Conservation (phyloP, 108 stramenopile genomes). For the Nitzschia sp. region DNA sequence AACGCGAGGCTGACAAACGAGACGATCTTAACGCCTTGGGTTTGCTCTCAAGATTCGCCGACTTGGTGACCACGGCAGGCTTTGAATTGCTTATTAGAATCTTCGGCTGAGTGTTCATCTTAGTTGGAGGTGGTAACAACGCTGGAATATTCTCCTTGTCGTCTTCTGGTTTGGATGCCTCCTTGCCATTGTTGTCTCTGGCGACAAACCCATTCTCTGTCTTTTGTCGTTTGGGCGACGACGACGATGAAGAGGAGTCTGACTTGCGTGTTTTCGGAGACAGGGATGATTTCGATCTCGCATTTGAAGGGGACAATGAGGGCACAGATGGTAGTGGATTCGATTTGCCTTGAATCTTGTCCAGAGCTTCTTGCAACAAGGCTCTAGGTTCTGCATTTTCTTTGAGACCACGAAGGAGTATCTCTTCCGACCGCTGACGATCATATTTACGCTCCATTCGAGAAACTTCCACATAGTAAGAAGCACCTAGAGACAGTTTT, state of each 20-base stretch:
- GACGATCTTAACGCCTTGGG: background rate
- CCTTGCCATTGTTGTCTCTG: background rate
- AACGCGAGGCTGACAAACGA: constrained; percentile 1
- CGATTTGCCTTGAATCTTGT: background rate
- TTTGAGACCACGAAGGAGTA: constrained; percentile 37
- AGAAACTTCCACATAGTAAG: constrained; percentile 41
- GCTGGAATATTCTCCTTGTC: too few species aligned
- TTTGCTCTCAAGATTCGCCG: background rate
- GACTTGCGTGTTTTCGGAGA: constrained; percentile 13
- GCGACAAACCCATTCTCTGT: constrained; percentile 7
- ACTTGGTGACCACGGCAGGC: background rate
- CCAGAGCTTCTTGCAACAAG: constrained; percentile 25
- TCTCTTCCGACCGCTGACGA: constrained; percentile 6
- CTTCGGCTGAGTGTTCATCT: background rate
- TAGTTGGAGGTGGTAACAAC: background rate
- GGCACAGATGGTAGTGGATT: background rate
- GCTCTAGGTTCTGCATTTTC: constrained; percentile 32
- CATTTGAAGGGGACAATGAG: background rate
- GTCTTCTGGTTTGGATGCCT: background rate
- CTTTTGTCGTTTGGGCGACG: constrained; percentile 18
- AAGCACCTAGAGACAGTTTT: constrained; percentile 9
- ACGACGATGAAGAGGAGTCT: constrained; percentile 5
- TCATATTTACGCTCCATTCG: constrained; percentile 37
- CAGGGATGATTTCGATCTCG: background rate
- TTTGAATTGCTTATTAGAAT: background rate